These are phyloP conservation scores for Lepidopterella palustris DNA, from an alignment of 495 filamentous ascomycete genomes.

Conservation along the genomic window DNA sequence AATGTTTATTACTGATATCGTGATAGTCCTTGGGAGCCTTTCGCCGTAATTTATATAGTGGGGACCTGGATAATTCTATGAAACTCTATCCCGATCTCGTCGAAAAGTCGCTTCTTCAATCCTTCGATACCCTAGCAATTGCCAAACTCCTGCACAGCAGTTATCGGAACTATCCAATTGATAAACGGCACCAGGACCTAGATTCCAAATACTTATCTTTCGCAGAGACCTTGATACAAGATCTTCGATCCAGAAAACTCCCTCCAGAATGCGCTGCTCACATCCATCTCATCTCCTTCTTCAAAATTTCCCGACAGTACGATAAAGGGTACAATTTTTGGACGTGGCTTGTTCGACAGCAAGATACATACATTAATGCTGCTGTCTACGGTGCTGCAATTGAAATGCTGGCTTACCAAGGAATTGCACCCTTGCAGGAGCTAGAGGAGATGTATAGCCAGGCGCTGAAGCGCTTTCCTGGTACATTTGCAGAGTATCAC, in stretches of 20 bases:
- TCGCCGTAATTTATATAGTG: not conserved
- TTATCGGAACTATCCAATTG: not conserved
- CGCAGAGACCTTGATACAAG: constrained; percentile 32
- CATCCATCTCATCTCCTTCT: constrained; percentile 42
- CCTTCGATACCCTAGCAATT: not conserved
- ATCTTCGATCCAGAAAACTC: constrained; percentile 31
- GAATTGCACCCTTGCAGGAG: constrained; percentile 26
- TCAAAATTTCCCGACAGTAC: constrained; percentile 41
- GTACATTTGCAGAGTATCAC: constrained; percentile 38
- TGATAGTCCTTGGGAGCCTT: not conserved
- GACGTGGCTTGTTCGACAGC: constrained; percentile 38
- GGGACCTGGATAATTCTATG: not conserved
- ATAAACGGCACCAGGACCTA: not conserved
- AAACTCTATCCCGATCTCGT: not conserved
- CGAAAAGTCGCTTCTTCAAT: not conserved
- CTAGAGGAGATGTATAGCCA: constrained; percentile 40
- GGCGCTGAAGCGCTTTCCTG: constrained; percentile 40
- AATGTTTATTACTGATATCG: too few relatives aligned
- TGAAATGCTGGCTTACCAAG: constrained; percentile 41
- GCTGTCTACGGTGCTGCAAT: constrained; percentile 45
- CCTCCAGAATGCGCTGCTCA: constrained; percentile 38
- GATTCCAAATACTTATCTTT: constrained; percentile 7
- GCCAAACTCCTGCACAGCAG: not conserved
- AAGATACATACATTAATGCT: constrained; percentile 33
- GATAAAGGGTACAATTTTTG: constrained; percentile 39